A percentile compares a stretch with the other conserved stretches of the same genome.
These are phyloP conservation scores for Curvularia sp. DNA, from an alignment of 2,329 filamentous ascomycete species.

Conservation along the genomic window DNA sequence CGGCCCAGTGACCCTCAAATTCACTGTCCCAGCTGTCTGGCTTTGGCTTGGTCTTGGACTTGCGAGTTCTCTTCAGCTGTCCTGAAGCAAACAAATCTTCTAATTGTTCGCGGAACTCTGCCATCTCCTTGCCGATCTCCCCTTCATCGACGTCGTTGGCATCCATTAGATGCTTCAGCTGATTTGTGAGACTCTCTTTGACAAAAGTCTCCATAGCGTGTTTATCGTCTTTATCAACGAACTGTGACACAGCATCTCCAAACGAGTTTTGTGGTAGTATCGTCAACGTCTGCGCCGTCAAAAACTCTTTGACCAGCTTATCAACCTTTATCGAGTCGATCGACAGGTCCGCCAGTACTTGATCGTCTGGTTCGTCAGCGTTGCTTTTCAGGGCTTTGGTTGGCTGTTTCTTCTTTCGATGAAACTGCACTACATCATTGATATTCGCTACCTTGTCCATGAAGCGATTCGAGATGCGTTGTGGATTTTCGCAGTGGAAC, in stretches of 20 bases:
- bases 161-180: slow-evolving; percentile 54
- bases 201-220: slow-evolving; percentile 73
- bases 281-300: slow-evolving; percentile 85
- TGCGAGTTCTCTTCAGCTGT: slow-evolving; percentile 62
- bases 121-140: slow-evolving; percentile 76
- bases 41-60: slow-evolving; percentile 71
- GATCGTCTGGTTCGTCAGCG: slow-evolving; percentile 67
- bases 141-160: slow-evolving; percentile 71
- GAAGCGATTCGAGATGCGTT: slow-evolving; percentile 94
- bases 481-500: slow-evolving; percentile 93
- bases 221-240: slow-evolving; percentile 94
- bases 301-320: slow-evolving; percentile 84
- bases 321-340: slow-evolving; percentile 86
- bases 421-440: slow-evolving; percentile 91
- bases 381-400: slow-evolving; percentile 58
- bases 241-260: slow-evolving; percentile 89
- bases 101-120: slow-evolving; percentile 70
- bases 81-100: slow-evolving; percentile 76
- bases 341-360: slow-evolving; percentile 65
- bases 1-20: slow-evolving; percentile 83
- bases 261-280: slow-evolving; percentile 93
- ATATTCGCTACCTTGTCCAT: slow-evolving; percentile 89
- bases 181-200: slow-evolving; percentile 51
- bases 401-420: slow-evolving; percentile 78
- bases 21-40: slow-evolving; percentile 90